Evolutionary conservation across 2,329 filamentous ascomycete species (phyloP).

Genomic region (Fusarium abutilonis): DNA sequence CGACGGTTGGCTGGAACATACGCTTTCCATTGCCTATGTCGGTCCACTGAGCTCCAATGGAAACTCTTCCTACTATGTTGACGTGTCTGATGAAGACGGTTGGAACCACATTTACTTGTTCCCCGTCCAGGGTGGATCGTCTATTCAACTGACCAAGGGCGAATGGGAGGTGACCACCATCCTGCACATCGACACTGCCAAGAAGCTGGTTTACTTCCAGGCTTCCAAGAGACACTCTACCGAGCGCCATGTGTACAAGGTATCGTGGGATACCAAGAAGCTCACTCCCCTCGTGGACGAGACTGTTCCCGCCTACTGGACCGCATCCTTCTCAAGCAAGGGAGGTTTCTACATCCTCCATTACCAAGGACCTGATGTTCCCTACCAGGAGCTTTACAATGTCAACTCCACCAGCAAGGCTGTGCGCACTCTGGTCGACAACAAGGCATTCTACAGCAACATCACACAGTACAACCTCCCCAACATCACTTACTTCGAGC

Average conservation of each 20-base stretch:
- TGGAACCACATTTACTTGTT: constrained; percentile 77
- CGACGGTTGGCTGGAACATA: constrained; percentile 71
- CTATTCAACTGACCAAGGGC: constrained; percentile 68
- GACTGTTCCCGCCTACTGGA: constrained; percentile 66
- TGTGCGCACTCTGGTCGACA: constrained; percentile 68
- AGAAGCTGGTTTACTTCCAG: constrained; percentile 69
- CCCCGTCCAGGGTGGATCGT: constrained; percentile 63
- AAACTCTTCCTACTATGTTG: constrained; percentile 66
- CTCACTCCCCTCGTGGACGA: constrained; percentile 71
- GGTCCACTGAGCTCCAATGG: constrained; percentile 54
- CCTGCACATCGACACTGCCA: constrained; percentile 66
- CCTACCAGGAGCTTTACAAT: constrained; percentile 74
- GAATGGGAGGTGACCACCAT: constrained; percentile 72
- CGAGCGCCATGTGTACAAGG: constrained; percentile 73
- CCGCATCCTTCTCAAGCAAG: constrained; percentile 70
- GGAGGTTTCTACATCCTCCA: constrained; percentile 72
- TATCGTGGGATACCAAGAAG: constrained; percentile 65
- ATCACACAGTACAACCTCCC: constrained; percentile 70
- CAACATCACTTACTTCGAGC: constrained; percentile 70
- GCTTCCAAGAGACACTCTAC: constrained; percentile 73
- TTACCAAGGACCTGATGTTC: constrained; percentile 73
- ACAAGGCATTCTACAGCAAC: constrained; percentile 64
- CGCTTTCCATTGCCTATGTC: constrained; percentile 64
- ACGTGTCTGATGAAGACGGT: constrained; percentile 72
- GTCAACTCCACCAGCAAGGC: constrained; percentile 62